These are phyloP conservation scores for Atalantia buxifolia DNA, from an alignment of 345 rosid genomes.

Conservation along the genomic window DNA sequence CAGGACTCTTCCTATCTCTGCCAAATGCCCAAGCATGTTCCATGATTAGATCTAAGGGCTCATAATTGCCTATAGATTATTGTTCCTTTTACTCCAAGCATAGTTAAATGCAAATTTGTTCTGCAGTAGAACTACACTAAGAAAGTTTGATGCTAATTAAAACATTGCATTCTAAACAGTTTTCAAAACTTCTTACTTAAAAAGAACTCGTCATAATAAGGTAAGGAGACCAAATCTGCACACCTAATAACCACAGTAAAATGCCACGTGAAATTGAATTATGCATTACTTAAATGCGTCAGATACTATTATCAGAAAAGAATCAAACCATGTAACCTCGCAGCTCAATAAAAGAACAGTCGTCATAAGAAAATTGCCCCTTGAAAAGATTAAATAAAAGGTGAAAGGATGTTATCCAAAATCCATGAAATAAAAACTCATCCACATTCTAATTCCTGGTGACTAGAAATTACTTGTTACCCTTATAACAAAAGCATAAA, in stretches of 20 bases:
- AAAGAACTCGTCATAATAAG: background rate
- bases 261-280: background rate
- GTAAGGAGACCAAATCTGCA: background rate
- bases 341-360: slow-evolving; percentile 12
- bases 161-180: background rate
- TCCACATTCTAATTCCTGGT: slow-evolving; percentile 35
- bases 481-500: slow-evolving; percentile 33
- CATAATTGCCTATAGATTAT: background rate
- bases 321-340: background rate
- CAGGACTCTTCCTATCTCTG: background rate
- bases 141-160: background rate
- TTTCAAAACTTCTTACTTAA: background rate
- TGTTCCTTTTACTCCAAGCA: background rate
- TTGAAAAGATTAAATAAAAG: slow-evolving; percentile 18
- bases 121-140: background rate
- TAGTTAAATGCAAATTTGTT: background rate
- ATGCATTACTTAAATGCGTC: slow-evolving; percentile 7
- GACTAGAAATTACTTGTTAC: slow-evolving; percentile 21
- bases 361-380: slow-evolving; percentile 12
- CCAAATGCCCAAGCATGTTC: background rate
- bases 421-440: slow-evolving; percentile 32
- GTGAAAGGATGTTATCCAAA: slow-evolving; percentile 15
- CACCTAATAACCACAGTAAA: background rate
- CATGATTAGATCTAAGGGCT: too few relatives aligned
- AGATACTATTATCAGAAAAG: slow-evolving; percentile 3